These are phyloP conservation scores for Symbiodinium pilosum DNA, from an alignment of 73 alveolate genomes.

Conservation along the genomic window DNA sequence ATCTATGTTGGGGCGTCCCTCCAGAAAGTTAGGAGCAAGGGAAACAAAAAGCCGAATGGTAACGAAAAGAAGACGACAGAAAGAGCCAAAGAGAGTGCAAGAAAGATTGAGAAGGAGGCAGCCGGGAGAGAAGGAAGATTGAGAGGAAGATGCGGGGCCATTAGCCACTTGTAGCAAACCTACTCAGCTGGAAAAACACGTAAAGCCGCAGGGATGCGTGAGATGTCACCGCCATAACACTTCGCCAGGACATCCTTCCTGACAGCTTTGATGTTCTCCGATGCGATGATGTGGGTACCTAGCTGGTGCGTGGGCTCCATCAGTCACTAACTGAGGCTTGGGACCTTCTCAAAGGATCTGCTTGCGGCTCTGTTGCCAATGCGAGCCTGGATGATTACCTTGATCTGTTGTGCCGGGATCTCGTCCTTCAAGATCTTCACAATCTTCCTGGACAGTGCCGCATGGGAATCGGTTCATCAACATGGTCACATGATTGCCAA, in stretches of 20 bases:
- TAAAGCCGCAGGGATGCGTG: background rate
- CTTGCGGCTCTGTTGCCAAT: slow-evolving; percentile 86
- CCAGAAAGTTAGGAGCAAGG: background rate
- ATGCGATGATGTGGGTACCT: slow-evolving; percentile 95
- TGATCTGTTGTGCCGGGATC: slow-evolving; percentile 96
- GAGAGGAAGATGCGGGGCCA: too few species aligned
- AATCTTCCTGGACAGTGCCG: slow-evolving; percentile 52
- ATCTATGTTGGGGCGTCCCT: background rate
- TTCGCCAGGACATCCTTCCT: slow-evolving; percentile 96
- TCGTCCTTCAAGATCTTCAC: slow-evolving; percentile 95
- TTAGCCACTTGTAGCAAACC: too few species aligned
- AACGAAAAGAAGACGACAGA: too few species aligned
- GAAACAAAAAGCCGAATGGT: too few species aligned
- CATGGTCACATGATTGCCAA: background rate
- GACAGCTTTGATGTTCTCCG: slow-evolving; percentile 95
- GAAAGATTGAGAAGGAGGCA: too few species aligned
- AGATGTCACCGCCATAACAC: slow-evolving; percentile 97
- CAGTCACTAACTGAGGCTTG: too few species aligned
- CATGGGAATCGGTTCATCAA: background rate
- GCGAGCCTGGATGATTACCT: slow-evolving; percentile 96
- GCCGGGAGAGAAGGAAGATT: too few species aligned
- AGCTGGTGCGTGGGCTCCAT: too few species aligned
- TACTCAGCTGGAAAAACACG: too few species aligned
- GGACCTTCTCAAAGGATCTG: background rate
- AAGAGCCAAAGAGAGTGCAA: too few species aligned